Conservation (phyloP, 108 stramenopile species). For the Pelagomonas calceolata region DNA sequence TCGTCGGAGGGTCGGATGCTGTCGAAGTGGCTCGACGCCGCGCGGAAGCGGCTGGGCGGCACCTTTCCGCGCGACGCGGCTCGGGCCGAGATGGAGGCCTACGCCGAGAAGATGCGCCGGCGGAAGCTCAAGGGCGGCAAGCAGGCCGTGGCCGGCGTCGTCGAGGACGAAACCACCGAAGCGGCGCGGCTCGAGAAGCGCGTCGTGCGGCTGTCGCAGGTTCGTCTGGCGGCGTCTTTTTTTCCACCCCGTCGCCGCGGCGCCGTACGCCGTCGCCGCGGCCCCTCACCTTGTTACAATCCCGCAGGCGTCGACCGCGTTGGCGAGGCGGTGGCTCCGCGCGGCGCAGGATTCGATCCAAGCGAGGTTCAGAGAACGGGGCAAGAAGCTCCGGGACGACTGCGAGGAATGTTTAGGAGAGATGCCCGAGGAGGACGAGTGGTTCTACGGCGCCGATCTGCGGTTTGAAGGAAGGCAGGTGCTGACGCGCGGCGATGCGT, state of each 20-base stretch:
- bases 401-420: slow-evolving; percentile 6
- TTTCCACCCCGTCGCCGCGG: neutral
- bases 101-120: slow-evolving; percentile 50
- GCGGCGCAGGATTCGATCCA: slow-evolving; percentile 22
- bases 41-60: slow-evolving; percentile 51
- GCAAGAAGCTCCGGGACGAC: slow-evolving; percentile 15
- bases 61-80: slow-evolving; percentile 40
- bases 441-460: slow-evolving; percentile 46
- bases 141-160: slow-evolving; percentile 10
- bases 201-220: slow-evolving; percentile 1
- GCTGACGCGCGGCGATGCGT: slow-evolving; percentile 14
- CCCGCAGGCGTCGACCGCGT: slow-evolving; percentile 15
- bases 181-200: neutral
- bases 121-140: slow-evolving; percentile 26
- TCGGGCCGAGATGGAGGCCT: slow-evolving; percentile 33
- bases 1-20: slow-evolving; percentile 63
- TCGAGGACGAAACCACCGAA: neutral
- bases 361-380: neutral
- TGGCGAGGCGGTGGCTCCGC: slow-evolving; percentile 39
- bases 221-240: too few relatives aligned
- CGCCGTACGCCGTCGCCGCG: too few relatives aligned
- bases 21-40: slow-evolving; percentile 62
- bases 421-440: slow-evolving; percentile 44
- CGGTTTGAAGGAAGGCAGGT: slow-evolving; percentile 33
- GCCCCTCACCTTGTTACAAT: too few relatives aligned